These are phyloP conservation scores for Talaromyces atroroseus DNA, from an alignment of 2,329 filamentous ascomycete species.

Conservation along the genomic window DNA sequence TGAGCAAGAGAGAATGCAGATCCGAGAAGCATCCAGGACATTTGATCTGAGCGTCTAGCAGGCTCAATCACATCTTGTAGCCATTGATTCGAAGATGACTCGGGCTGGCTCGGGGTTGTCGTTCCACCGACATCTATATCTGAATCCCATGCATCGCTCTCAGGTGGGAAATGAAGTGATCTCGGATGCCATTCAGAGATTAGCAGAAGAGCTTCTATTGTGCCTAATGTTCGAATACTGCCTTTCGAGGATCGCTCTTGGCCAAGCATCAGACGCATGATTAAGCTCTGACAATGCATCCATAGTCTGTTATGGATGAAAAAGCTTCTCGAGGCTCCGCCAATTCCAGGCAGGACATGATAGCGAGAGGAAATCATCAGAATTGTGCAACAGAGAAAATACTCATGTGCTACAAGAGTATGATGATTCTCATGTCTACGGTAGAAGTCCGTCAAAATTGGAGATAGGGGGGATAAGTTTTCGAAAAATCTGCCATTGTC, in stretches of 20 bases:
- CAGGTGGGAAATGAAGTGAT: constrained; percentile 48
- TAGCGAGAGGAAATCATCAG: constrained; percentile 50
- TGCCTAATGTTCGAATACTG: constrained; percentile 44
- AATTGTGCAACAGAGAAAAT: constrained; percentile 48
- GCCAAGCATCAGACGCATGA: constrained; percentile 48
- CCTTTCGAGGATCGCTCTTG: constrained; percentile 47
- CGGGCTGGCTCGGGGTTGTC: constrained; percentile 29
- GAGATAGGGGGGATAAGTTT: constrained; percentile 45
- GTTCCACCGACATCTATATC: constrained; percentile 39
- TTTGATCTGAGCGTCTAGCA: constrained; percentile 48
- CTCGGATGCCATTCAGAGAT: constrained; percentile 52
- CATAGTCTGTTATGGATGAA: constrained; percentile 49
- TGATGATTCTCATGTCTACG: constrained; percentile 43
- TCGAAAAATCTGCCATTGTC: constrained; percentile 36
- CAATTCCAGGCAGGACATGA: constrained; percentile 33
- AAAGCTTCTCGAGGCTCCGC: constrained; percentile 41
- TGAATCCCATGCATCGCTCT: constrained; percentile 50
- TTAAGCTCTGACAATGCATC: constrained; percentile 48
- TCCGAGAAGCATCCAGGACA: constrained; percentile 55
- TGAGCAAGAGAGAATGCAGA: constrained; percentile 48
- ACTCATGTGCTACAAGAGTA: constrained; percentile 45
- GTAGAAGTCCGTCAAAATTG: constrained; percentile 45
- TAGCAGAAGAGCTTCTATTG: constrained; percentile 48
- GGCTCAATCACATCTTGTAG: constrained; percentile 49
- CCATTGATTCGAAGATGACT: constrained; percentile 39